Percentiles rank a stretch among this genome's conserved stretches.
Evolutionary conservation across 2,329 filamentous ascomycete genomes (phyloP).

Genomic region (Dactylellina drechsleri): DNA sequence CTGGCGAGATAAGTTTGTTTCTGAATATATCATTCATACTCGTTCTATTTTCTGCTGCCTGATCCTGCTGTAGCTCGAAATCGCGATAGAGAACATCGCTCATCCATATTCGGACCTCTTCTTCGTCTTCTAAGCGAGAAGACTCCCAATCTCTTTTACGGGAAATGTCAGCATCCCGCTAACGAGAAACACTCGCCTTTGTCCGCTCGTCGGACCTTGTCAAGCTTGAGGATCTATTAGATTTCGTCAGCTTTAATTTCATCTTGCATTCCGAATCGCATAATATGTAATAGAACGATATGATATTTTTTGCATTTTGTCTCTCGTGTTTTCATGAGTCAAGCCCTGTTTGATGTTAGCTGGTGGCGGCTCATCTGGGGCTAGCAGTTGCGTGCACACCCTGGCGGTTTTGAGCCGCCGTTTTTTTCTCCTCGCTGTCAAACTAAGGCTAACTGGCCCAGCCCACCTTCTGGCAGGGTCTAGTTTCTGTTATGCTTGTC

Average conservation of each 20-base stretch:
- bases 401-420: slow-evolving; percentile 27
- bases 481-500: slow-evolving; percentile 21
- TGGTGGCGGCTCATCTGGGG: no score
- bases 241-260: slow-evolving; percentile 16
- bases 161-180: background rate
- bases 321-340: slow-evolving; percentile 7
- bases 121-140: background rate
- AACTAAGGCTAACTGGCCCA: slow-evolving; percentile 31
- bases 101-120: background rate
- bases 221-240: slow-evolving; percentile 13
- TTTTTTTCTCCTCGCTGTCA: slow-evolving; percentile 5
- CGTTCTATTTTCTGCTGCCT: slow-evolving; percentile 9
- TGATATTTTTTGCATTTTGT: slow-evolving; percentile 17
- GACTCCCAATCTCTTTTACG: background rate
- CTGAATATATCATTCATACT: background rate
- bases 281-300: background rate
- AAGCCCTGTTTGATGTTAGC: slow-evolving; percentile 12
- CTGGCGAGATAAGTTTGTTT: slow-evolving; percentile 8
- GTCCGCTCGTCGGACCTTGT: slow-evolving; percentile 9
- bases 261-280: slow-evolving; percentile 16
- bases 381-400: background rate
- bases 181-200: slow-evolving; percentile 40
- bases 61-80: slow-evolving; percentile 20
- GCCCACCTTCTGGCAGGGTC: slow-evolving; percentile 7
- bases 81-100: background rate